Base-by-base conservation (phyloP, 2,329 filamentous ascomycete species). In the Cordyceps sp. region DNA sequence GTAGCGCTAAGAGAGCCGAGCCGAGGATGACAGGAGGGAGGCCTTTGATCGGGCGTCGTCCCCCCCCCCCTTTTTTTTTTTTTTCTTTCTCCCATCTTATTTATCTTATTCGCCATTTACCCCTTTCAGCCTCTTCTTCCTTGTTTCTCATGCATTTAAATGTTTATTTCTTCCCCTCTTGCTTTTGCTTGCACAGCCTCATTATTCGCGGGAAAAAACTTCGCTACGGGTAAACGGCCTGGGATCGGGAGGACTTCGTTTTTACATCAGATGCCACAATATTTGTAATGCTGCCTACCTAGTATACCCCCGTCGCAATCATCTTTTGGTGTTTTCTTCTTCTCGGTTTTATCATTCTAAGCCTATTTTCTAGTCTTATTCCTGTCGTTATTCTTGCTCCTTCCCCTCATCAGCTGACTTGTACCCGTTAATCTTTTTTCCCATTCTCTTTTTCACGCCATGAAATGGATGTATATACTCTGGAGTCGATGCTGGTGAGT, bases 1-100 rank as follows among this genome's bases (percentile, higher is more conserved):
- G 54, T 58, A 16, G 49, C 62, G 9, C 41, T 70, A 35, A 58
- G 59, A 31, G 53, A 48, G 24, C 47, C 52, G 37, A 46, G 37
- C 24, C 42, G 42, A 16, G 26, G 21, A 31, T 18, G 21, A 31
- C 15, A 26, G 15, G 25, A 15, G 15, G 15, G 15, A 26, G 25
- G 25, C 5, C 7, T n/a, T 16, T 26, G 14, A 6, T 17, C n/a
- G 15, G 10, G n/a, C n/a, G n/a, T n/a, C n/a, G n/a, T n/a, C n/a
- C n/a, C n/a, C n/a, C n/a, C n/a, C n/a, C n/a, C n/a, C n/a, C 5
- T 26, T 16, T 23, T 19, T 16, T 19, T 14, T 16, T 17, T 16
- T 22, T 17, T 24, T 18, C 16, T 31, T 25, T 4, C 4, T n/a
- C 10, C n/a, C 9, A 26, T 26, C 15, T 10, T 14, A 14, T 19